phyloP scores from a whole-genome alignment of 2,329 filamentous ascomycete genomes.

The Arthrobotrys musiformis region DNA sequence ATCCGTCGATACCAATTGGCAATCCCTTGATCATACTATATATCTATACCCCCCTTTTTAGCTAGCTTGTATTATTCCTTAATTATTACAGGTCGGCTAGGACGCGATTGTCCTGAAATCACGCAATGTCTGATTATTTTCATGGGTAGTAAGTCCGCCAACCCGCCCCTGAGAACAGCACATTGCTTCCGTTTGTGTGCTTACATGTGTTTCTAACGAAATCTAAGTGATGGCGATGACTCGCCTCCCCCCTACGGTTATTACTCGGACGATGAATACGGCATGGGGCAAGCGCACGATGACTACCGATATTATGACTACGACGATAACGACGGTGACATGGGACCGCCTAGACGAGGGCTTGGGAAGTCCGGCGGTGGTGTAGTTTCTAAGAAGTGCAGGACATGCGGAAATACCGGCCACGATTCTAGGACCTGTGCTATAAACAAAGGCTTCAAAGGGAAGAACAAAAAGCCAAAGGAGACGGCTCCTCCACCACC shows the following conservation, averaged over 20 bases:
- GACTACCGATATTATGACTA: not conserved
- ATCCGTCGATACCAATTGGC: too few relatives aligned
- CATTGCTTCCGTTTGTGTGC: not conserved
- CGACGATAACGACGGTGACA: not conserved
- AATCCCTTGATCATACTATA: too few relatives aligned
- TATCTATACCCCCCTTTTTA: too few relatives aligned
- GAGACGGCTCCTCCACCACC: conserved; percentile 1
- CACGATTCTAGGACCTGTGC: conserved; percentile 49
- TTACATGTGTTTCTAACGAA: not conserved
- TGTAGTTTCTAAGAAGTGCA: conserved; percentile 21
- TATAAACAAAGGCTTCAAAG: conserved; percentile 34
- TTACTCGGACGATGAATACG: conserved; percentile 25
- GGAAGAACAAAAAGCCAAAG: conserved; percentile 27
- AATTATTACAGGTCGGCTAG: not conserved
- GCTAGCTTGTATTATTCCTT: too few relatives aligned
- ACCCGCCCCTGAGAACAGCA: not conserved
- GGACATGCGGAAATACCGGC: conserved; percentile 47
- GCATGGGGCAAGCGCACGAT: conserved; percentile 25
- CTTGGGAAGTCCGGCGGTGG: not conserved
- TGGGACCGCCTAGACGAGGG: not conserved
- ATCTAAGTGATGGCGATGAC: not conserved
- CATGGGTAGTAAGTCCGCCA: not conserved
- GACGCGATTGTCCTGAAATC: not conserved
- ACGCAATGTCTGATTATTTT: conserved; percentile 11
- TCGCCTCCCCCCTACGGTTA: not conserved